Conservation (phyloP, 768 basidiomycete genomes). For the Pleurotus platypus region DNA sequence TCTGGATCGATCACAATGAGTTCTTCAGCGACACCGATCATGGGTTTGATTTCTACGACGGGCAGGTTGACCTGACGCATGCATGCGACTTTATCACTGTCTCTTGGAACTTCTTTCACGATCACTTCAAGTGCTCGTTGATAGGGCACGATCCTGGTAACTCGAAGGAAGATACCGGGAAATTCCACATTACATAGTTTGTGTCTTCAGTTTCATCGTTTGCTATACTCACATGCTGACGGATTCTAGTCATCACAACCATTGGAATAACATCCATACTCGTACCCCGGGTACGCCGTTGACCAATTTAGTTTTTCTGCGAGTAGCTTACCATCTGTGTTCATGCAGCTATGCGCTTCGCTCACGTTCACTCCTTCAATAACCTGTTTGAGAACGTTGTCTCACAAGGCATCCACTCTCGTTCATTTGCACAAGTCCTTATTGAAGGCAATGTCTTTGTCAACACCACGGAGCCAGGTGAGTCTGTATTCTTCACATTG, state of each 20-base stretch:
- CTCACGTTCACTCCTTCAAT: constrained; percentile 18
- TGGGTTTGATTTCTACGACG: constrained; percentile 19
- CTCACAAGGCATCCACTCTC: constrained; percentile 20
- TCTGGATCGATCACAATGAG: constrained; percentile 22
- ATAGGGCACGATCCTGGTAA: constrained; percentile 16
- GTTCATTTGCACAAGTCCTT: constrained; percentile 17
- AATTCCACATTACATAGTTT: constrained; percentile 20
- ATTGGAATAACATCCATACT: constrained; percentile 19
- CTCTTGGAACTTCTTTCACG: constrained; percentile 19
- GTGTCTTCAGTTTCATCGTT: neutral
- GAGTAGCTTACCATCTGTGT: too few relatives aligned
- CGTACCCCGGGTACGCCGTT: constrained; percentile 16
- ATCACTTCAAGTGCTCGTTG: constrained; percentile 19
- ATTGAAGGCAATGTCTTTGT: constrained; percentile 19
- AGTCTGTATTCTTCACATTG: neutral
- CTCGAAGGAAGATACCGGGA: constrained; percentile 16
- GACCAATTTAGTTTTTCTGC: neutral
- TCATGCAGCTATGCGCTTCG: constrained; percentile 16
- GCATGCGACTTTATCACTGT: constrained; percentile 20
- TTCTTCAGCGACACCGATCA: constrained; percentile 18
- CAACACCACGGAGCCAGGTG: constrained; percentile 17
- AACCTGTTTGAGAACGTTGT: constrained; percentile 18
- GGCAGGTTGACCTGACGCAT: constrained; percentile 18
- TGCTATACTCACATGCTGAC: neutral
- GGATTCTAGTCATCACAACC: constrained; percentile 16